phyloP scores from a whole-genome alignment of 306 rosid genomes.

The Lathyrus tuberosus region DNA sequence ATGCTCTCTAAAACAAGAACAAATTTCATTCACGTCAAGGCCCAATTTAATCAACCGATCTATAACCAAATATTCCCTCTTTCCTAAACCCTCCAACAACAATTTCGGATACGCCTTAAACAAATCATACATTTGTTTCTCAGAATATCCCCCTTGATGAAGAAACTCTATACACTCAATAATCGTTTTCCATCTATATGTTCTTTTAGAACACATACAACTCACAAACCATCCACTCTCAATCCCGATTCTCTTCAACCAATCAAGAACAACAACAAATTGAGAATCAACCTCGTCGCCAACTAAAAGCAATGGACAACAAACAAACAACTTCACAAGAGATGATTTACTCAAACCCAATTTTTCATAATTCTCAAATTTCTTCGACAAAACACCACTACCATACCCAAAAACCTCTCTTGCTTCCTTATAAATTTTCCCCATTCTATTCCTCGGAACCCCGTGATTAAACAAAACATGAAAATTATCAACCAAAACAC shows the following conservation, averaged over 20 bases:
- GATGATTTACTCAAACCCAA: conserved; percentile 64
- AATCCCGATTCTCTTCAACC: conserved; percentile 57
- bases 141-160: conserved; percentile 54
- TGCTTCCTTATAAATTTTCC: conserved; percentile 68
- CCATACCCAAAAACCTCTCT: conserved; percentile 60
- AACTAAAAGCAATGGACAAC: conserved; percentile 69
- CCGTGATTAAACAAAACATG: conserved; percentile 63
- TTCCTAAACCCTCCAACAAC: conserved; percentile 70
- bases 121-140: conserved; percentile 54
- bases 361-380: conserved; percentile 60
- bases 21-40: conserved; percentile 49
- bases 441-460: conserved; percentile 61
- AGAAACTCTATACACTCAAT: conserved; percentile 61
- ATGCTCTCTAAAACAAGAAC: conserved; percentile 53
- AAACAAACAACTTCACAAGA: conserved; percentile 62
- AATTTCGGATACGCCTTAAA: conserved; percentile 54
- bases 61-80: conserved; percentile 51
- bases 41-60: conserved; percentile 58
- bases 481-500: conserved; percentile 55
- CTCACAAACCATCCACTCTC: conserved; percentile 63
- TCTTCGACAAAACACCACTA: conserved; percentile 51
- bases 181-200: conserved; percentile 69
- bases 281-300: conserved; percentile 47
- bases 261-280: conserved; percentile 54
- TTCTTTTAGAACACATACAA: conserved; percentile 46